Percentiles rank a stretch among this genome's conserved stretches.
Conservation (phyloP, 73 alveolate species). For the Uronychia binucleata region DNA sequence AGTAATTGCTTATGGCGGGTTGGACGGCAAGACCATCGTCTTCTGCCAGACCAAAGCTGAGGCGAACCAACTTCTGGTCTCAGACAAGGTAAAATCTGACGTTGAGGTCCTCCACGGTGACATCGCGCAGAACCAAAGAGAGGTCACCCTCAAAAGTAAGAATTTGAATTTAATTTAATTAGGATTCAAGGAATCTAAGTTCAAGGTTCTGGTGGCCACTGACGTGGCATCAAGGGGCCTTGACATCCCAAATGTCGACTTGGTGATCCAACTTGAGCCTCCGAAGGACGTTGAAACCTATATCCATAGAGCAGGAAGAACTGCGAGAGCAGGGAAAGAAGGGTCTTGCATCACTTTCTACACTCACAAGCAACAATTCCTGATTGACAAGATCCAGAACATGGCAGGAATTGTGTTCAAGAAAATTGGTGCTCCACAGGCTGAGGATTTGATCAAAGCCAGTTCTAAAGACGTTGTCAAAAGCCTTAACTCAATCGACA, state of each 20-base stretch:
- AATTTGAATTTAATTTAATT: too few relatives aligned
- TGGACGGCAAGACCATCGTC: constrained; percentile 88
- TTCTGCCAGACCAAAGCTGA: constrained; percentile 95
- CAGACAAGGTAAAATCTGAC: constrained; percentile 82
- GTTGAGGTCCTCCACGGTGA: constrained; percentile 86
- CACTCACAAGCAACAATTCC: constrained; percentile 80
- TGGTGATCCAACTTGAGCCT: constrained; percentile 93
- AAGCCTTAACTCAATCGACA: constrained; percentile 82
- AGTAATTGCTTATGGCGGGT: constrained; percentile 90
- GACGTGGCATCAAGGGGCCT: constrained; percentile 99
- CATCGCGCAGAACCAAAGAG: constrained; percentile 78
- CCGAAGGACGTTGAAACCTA: constrained; percentile 96
- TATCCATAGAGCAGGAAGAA: constrained; percentile 90
- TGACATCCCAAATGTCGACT: constrained; percentile 93
- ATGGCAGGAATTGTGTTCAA: constrained; percentile 89
- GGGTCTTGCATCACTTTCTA: constrained; percentile 95
- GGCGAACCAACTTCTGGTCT: constrained; percentile 88
- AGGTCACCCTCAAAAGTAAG: constrained; percentile 85
- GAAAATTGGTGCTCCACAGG: constrained; percentile 93
- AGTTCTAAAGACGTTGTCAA: constrained; percentile 83
- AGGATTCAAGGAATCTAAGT: constrained; percentile 81
- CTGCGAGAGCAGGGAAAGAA: constrained; percentile 89
- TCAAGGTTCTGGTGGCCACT: constrained; percentile 95
- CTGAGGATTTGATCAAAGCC: constrained; percentile 89
- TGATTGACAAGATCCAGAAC: constrained; percentile 84